Evolutionary conservation across 495 filamentous ascomycete genomes (phyloP).

Genomic region (Trichoderma gamsii): DNA sequence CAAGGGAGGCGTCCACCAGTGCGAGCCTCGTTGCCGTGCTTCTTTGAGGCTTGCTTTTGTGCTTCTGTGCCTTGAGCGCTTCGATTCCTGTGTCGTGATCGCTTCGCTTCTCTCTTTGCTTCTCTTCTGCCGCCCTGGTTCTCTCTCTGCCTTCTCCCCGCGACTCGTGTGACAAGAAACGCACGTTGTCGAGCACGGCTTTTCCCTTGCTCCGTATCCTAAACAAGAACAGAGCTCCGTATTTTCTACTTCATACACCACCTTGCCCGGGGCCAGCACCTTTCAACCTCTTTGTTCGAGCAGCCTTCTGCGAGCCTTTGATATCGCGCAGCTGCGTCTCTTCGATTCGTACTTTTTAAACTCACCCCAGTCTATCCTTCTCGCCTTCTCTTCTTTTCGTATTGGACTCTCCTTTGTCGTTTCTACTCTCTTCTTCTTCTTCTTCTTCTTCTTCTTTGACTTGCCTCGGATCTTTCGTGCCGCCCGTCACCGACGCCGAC

Average conservation of each 20-base stretch:
- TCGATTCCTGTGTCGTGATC: background rate
- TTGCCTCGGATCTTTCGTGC: background rate
- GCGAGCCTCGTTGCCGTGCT: no score
- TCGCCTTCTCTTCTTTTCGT: background rate
- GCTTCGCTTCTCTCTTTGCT: background rate
- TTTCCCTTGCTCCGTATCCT: background rate
- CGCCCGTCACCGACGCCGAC: constrained; percentile 1
- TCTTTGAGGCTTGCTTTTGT: no score
- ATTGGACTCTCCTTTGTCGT: background rate
- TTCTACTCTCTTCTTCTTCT: background rate
- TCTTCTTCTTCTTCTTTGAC: background rate
- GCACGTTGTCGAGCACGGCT: background rate
- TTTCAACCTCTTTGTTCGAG: background rate
- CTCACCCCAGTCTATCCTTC: constrained; percentile 11
- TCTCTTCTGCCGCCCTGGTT: background rate
- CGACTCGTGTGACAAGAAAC: background rate
- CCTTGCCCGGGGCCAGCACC: background rate
- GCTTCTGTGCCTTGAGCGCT: background rate
- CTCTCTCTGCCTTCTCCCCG: background rate
- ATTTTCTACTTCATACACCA: background rate
- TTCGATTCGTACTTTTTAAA: background rate
- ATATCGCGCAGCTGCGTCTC: constrained; percentile 7
- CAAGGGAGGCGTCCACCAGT: no score
- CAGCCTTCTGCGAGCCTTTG: background rate
- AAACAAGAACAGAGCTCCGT: background rate